Evolutionary conservation across 2,329 filamentous ascomycete species (phyloP).

Genomic region (Penicillium sp.): DNA sequence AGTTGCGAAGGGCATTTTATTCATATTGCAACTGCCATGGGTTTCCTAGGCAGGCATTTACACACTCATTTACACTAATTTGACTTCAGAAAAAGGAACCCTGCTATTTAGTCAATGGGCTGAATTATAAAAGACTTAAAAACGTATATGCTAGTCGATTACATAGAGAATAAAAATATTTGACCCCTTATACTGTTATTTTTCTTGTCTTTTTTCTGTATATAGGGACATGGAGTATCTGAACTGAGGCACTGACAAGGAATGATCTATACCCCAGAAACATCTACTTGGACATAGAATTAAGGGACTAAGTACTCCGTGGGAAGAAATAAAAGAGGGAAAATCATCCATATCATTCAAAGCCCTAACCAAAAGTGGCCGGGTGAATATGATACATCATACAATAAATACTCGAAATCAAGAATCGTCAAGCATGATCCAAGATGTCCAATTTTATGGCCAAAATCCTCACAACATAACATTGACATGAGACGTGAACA

Average conservation of each 20-base stretch:
- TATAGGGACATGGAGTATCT: too few relatives aligned
- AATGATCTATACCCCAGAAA: too few relatives aligned
- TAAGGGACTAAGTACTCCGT: background rate
- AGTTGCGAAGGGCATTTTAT: background rate
- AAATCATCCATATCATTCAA: background rate
- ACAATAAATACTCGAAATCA: background rate
- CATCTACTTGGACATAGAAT: too few relatives aligned
- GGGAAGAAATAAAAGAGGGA: background rate
- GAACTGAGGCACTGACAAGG: too few relatives aligned
- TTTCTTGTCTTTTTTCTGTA: too few relatives aligned
- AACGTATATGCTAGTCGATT: too few relatives aligned
- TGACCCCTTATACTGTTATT: too few relatives aligned
- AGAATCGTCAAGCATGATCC: background rate
- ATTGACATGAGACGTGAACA: conserved; percentile 4
- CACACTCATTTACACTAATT: background rate
- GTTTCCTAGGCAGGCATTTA: background rate
- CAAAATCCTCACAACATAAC: background rate
- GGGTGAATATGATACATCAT: background rate
- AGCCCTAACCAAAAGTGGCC: background rate
- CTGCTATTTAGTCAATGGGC: background rate
- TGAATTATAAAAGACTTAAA: too few relatives aligned
- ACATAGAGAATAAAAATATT: too few relatives aligned
- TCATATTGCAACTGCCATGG: background rate
- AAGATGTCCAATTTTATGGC: background rate
- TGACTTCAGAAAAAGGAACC: background rate